These are phyloP conservation scores for Acacia melanoxylon DNA, from an alignment of 306 rosid genomes.

Conservation along the genomic window DNA sequence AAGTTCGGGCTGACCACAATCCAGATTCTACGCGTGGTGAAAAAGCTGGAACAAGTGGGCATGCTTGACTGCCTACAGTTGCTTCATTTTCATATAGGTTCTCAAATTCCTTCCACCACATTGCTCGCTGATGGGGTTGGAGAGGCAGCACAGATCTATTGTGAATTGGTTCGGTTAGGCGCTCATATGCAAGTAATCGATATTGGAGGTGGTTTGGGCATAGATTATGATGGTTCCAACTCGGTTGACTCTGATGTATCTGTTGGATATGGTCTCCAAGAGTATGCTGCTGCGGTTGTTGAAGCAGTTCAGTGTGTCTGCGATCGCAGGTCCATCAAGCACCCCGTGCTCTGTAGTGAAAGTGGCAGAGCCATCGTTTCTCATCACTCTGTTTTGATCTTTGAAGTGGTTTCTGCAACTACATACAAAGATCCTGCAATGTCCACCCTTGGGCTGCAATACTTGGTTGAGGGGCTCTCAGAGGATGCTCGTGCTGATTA, in stretches of 20 bases:
- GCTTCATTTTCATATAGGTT: conserved; percentile 94
- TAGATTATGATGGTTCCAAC: conserved; percentile 93
- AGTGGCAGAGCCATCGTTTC: conserved; percentile 90
- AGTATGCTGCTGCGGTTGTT: conserved; percentile 85
- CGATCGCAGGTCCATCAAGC: conserved; percentile 63
- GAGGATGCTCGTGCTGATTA: conserved; percentile 68
- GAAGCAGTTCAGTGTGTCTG: conserved; percentile 58
- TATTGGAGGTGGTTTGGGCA: conserved; percentile 93
- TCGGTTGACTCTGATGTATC: conserved; percentile 74
- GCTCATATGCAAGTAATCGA: conserved; percentile 81
- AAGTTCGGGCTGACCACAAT: conserved; percentile 80
- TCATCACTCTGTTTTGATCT: conserved; percentile 77
- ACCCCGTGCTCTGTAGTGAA: conserved; percentile 80
- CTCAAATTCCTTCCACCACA: conserved; percentile 80
- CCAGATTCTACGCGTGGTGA: conserved; percentile 76
- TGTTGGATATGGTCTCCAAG: conserved; percentile 68
- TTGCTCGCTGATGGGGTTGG: conserved; percentile 75
- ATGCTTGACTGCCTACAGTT: conserved; percentile 89
- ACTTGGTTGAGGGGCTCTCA: conserved; percentile 59
- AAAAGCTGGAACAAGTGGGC: conserved; percentile 59
- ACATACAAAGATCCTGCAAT: conserved; percentile 36
- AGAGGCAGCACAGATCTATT: conserved; percentile 93
- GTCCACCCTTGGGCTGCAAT: conserved; percentile 46
- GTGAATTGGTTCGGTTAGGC: conserved; percentile 86
- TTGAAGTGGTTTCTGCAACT: conserved; percentile 62